phyloP scores from a whole-genome alignment of 2,329 filamentous ascomycete species.

The Leptodontidium sp. region DNA sequence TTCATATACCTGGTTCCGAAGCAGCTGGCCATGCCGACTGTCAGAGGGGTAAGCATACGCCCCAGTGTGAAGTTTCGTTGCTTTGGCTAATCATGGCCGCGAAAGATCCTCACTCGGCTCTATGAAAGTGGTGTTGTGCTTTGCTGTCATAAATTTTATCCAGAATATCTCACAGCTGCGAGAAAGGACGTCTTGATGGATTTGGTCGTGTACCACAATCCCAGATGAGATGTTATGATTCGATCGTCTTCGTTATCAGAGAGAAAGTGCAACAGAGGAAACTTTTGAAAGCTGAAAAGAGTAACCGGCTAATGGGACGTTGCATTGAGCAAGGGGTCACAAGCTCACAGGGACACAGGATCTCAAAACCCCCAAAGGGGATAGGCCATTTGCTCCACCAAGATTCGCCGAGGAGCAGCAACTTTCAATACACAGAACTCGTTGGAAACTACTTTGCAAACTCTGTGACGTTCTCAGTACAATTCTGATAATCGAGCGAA shows the following conservation, averaged over 20 bases:
- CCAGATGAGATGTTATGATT: not conserved
- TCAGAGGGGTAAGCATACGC: slow-evolving; percentile 13
- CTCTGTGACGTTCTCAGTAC: no score
- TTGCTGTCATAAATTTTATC: slow-evolving; percentile 38
- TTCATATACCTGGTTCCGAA: slow-evolving; percentile 39
- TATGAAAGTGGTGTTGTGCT: slow-evolving; percentile 33
- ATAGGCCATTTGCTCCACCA: no score
- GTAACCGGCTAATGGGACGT: no score
- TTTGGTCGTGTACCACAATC: slow-evolving; percentile 33
- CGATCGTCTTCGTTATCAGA: not conserved
- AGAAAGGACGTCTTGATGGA: slow-evolving; percentile 35
- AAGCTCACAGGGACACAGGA: not conserved
- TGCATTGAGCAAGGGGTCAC: no score
- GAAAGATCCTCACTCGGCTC: slow-evolving; percentile 30
- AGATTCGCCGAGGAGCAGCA: no score
- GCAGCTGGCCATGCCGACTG: slow-evolving; percentile 35
- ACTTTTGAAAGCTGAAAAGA: no score
- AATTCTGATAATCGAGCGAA: no score
- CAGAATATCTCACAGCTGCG: slow-evolving; percentile 33
- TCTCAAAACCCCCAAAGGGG: not conserved
- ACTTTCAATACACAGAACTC: no score
- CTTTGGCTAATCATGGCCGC: not conserved
- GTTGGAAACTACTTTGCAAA: no score
- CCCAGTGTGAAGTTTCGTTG: no score
- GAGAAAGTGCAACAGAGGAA: no score